Conservation (phyloP, 768 basidiomycete species). For the Boletus coccyginus region DNA sequence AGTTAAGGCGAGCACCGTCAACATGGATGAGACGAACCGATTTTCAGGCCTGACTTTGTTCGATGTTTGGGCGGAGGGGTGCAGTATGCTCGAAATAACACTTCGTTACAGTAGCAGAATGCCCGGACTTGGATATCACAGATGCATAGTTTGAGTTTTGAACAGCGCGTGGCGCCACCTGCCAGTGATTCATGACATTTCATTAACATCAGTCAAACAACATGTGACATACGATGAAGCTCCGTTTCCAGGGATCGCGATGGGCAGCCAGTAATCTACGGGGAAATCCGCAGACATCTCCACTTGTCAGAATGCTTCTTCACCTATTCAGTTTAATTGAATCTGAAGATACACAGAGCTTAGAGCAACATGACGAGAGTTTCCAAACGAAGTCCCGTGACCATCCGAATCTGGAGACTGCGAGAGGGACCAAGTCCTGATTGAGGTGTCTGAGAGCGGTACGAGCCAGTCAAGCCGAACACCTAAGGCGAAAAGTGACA, state of each 20-base stretch:
- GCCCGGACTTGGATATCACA: no score
- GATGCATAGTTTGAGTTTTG: not conserved
- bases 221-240: not conserved
- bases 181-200: not conserved
- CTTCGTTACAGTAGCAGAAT: no score
- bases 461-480: conserved; percentile 50
- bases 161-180: not conserved
- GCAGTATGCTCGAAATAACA: not conserved
- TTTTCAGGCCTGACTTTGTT: not conserved
- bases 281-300: not conserved
- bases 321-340: not conserved
- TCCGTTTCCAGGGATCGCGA: not conserved
- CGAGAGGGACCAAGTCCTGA: not conserved
- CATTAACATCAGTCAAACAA: not conserved
- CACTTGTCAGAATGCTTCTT: not conserved
- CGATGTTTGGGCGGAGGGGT: not conserved
- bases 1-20: not conserved
- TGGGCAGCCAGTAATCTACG: no score
- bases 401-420: not conserved
- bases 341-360: not conserved
- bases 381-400: conserved; percentile 7
- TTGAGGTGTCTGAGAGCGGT: conserved; percentile 56
- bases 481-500: conserved; percentile 8
- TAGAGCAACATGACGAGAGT: no score
- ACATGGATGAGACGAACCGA: conserved; percentile 3